A percentile compares a stretch with the other conserved stretches of the same genome.
Evolutionary conservation across 805 yeast species (phyloP).

Genomic region (Candida lessepsii): DNA sequence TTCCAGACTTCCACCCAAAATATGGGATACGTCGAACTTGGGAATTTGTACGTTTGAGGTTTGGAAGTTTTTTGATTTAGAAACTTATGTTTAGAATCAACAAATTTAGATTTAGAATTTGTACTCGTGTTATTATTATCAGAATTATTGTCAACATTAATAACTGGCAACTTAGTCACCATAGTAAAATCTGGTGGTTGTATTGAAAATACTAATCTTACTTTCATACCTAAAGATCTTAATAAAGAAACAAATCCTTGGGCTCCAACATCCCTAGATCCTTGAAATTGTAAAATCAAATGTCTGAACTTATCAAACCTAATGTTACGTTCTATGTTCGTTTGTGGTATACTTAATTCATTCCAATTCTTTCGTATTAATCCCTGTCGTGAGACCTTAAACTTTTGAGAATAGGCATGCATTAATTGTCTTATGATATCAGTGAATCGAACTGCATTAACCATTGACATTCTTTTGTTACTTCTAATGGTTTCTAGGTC

Average conservation of each 20-base stretch:
- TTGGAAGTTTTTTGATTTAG: not conserved
- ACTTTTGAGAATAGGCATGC: conserved; percentile 58
- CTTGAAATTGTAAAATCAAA: conserved; percentile 48
- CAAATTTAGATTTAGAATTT: no score
- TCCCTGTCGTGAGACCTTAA: conserved; percentile 46
- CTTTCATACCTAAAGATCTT: conserved; percentile 66
- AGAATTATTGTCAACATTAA: conserved; percentile 20
- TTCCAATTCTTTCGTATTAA: conserved; percentile 37
- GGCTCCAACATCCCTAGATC: conserved; percentile 76
- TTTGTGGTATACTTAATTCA: conserved; percentile 24
- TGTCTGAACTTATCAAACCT: conserved; percentile 43
- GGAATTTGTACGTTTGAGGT: conserved; percentile 15
- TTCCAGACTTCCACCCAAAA: conserved; percentile 98
- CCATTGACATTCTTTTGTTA: conserved; percentile 18
- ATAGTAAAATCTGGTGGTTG: conserved; percentile 86
- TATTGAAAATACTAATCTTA: conserved; percentile 75
- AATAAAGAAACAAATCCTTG: conserved; percentile 83
- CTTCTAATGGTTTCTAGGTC: conserved; percentile 13
- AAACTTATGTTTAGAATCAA: conserved; percentile 10
- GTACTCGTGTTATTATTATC: not conserved
- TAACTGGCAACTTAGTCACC: conserved; percentile 18
- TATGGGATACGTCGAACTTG: conserved; percentile 53
- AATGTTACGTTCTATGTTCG: conserved; percentile 23
- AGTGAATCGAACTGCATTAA: conserved; percentile 63
- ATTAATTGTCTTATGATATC: conserved; percentile 74